Percentiles rank a stretch among this genome's conserved stretches.
Conservation (phyloP, 164 flowering plant genomes). For the Paratinospora sagittata region DNA sequence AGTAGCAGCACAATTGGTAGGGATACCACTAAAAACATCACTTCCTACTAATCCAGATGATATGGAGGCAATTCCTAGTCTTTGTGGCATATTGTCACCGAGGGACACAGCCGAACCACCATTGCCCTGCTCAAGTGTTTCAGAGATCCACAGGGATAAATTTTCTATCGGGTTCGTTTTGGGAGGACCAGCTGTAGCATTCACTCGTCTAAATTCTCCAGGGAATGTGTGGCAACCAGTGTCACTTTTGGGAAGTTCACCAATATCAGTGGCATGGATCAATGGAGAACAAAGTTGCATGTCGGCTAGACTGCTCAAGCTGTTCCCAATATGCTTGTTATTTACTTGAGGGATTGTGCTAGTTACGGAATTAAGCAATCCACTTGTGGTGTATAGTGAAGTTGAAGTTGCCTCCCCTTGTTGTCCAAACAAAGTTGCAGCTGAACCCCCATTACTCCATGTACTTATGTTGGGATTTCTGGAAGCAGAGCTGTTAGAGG, state of each 20-base stretch:
- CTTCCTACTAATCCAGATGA: constrained; percentile 17
- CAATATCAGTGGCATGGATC: constrained; percentile 12
- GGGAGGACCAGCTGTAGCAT: constrained; percentile 13
- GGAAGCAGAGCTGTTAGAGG: constrained; percentile 9
- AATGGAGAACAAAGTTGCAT: constrained; percentile 14
- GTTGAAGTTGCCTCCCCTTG: constrained; percentile 16
- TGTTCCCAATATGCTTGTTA: constrained; percentile 10
- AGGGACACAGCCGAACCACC: constrained; percentile 8
- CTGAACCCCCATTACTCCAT: constrained; percentile 31
- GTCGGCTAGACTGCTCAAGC: constrained; percentile 14
- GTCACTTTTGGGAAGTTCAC: constrained; percentile 20
- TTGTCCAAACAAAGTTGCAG: constrained; percentile 34
- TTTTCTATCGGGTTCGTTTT: constrained; percentile 24
- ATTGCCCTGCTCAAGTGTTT: constrained; percentile 27
- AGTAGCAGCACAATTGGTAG: constrained; percentile 20
- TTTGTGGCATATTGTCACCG: constrained; percentile 22
- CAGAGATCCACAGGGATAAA: constrained; percentile 32
- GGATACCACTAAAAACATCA: constrained; percentile 15
- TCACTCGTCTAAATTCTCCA: constrained; percentile 17
- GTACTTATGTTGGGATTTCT: constrained; percentile 28
- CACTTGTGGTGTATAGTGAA: constrained; percentile 10
- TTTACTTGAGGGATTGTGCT: constrained; percentile 8
- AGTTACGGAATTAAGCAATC: constrained; percentile 7
- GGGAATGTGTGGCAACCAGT: constrained; percentile 14
- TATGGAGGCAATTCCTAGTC: constrained; percentile 18